Evolutionary conservation across 208 protist species (phyloP).

Genomic region (Crithidia bombi): DNA sequence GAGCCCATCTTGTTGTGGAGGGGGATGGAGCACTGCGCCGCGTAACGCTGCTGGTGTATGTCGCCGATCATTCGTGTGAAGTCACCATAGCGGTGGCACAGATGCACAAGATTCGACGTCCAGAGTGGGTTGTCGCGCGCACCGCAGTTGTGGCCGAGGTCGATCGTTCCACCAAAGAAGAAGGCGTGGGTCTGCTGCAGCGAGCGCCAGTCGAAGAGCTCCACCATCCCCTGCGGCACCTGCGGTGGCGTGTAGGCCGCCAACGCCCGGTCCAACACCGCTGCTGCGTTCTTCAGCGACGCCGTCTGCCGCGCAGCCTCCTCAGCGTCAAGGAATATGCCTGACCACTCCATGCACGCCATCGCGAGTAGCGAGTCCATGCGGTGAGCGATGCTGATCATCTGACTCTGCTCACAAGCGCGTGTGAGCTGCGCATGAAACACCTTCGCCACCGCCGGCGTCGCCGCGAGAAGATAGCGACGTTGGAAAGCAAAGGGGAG

Average conservation of each 20-base stretch:
- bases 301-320: slow-evolving; percentile 63
- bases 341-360: slow-evolving; percentile 68
- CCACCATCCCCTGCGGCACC: slow-evolving; percentile 69
- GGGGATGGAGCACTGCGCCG: slow-evolving; percentile 45
- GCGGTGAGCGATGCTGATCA: slow-evolving; percentile 69
- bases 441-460: slow-evolving; percentile 48
- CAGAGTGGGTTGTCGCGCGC: slow-evolving; percentile 46
- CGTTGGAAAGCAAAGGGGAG: slow-evolving; percentile 72
- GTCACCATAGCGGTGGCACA: slow-evolving; percentile 71
- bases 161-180: slow-evolving; percentile 81
- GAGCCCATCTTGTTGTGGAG: slow-evolving; percentile 31
- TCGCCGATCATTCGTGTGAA: slow-evolving; percentile 57
- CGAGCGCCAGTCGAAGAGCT: slow-evolving; percentile 83
- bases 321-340: slow-evolving; percentile 74
- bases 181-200: slow-evolving; percentile 66
- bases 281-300: slow-evolving; percentile 52
- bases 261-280: slow-evolving; percentile 65
- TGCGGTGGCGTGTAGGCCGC: slow-evolving; percentile 62
- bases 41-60: slow-evolving; percentile 81
- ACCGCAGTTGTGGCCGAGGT: slow-evolving; percentile 41
- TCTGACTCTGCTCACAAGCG: slow-evolving; percentile 55
- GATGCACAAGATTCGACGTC: slow-evolving; percentile 81
- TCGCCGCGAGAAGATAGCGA: slow-evolving; percentile 48
- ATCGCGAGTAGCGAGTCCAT: slow-evolving; percentile 87
- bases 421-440: slow-evolving; percentile 61